Conservation (phyloP, 208 protist genomes). For the Leishmania aethiopica region DNA sequence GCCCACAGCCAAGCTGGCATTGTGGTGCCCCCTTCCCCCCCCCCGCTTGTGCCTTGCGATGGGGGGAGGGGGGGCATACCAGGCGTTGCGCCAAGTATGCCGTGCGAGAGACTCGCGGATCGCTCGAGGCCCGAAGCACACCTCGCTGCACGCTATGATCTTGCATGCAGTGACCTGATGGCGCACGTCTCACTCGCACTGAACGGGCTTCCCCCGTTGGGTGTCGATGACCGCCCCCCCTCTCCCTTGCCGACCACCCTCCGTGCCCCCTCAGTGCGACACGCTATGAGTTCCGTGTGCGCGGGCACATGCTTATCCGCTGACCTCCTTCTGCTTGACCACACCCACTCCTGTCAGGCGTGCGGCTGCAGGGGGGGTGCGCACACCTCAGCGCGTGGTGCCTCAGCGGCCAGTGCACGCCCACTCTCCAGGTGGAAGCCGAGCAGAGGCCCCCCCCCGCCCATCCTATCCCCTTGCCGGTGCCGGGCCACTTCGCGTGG, state of each 20-base stretch:
- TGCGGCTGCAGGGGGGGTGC: not conserved
- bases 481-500: too few relatives aligned
- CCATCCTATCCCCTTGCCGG: too few relatives aligned
- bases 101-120: not conserved
- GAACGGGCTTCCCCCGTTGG: not conserved
- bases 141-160: not conserved
- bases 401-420: too few relatives aligned
- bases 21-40: not conserved
- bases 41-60: not conserved
- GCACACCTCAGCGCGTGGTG: too few relatives aligned
- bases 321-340: not conserved
- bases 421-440: too few relatives aligned
- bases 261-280: not conserved
- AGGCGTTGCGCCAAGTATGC: not conserved
- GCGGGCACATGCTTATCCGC: not conserved
- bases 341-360: not conserved
- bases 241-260: not conserved
- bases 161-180: not conserved
- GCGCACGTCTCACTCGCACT: not conserved
- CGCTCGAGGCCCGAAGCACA: not conserved
- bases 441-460: too few relatives aligned
- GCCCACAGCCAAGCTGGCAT: not conserved
- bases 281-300: not conserved
- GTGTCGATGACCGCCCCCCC: not conserved
- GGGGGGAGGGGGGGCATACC: not conserved